A percentile compares a stretch with the other conserved stretches of the same genome.
Evolutionary conservation across 2,329 filamentous ascomycete genomes (phyloP).

Genomic region (Ophiocordyceps camponoti-floridani): DNA sequence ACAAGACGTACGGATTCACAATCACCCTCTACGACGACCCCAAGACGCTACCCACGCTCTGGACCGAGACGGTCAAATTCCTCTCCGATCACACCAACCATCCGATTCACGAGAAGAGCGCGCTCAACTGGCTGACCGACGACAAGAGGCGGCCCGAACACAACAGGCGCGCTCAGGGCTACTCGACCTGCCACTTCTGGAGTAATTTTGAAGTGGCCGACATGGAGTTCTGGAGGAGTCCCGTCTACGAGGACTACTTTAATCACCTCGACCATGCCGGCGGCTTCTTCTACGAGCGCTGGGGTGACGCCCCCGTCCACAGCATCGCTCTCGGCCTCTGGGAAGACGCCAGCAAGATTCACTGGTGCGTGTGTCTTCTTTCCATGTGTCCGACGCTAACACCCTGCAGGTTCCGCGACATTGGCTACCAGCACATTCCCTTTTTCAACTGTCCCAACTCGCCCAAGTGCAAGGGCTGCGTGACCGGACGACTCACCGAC

Average conservation of each 20-base stretch:
- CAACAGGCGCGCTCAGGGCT: conserved; percentile 68
- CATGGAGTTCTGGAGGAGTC: conserved; percentile 79
- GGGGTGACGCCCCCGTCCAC: conserved; percentile 95
- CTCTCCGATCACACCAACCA: conserved; percentile 69
- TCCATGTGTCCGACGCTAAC: no score
- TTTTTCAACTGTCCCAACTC: conserved; percentile 99
- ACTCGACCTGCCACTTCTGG: conserved; percentile 98
- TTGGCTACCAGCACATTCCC: conserved; percentile 94
- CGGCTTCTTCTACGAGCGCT: conserved; percentile 96
- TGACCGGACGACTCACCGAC: conserved; percentile 74
- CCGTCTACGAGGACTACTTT: conserved; percentile 89
- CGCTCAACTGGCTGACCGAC: conserved; percentile 76
- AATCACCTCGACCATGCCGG: conserved; percentile 90
- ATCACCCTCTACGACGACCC: conserved; percentile 93
- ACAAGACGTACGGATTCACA: conserved; percentile 98
- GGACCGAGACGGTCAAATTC: conserved; percentile 93
- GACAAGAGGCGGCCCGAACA: conserved; percentile 58
- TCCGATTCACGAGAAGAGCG: conserved; percentile 58
- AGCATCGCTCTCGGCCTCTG: conserved; percentile 85
- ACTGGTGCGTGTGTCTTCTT: conserved; percentile 48
- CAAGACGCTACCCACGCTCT: conserved; percentile 68
- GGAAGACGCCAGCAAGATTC: conserved; percentile 76
- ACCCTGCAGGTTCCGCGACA: conserved; percentile 77
- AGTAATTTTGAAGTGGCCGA: conserved; percentile 96
- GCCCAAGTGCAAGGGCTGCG: conserved; percentile 77